A percentile compares a stretch with the other conserved stretches of the same genome.
These are phyloP conservation scores for Quercus agrifolia DNA, from an alignment of 306 rosid genomes.

Conservation along the genomic window DNA sequence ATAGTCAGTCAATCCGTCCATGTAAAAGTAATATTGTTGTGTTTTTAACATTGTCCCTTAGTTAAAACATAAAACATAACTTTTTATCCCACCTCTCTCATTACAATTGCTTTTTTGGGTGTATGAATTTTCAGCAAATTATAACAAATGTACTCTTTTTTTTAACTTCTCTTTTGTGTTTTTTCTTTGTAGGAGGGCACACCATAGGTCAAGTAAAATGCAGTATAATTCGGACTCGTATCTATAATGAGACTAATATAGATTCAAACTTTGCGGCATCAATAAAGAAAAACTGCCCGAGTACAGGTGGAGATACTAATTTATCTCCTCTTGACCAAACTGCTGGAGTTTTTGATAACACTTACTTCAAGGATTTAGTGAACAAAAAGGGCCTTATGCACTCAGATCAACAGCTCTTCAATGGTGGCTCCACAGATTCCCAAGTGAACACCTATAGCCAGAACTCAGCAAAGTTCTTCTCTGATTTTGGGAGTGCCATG, in stretches of 20 bases:
- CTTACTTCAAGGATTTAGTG: slow-evolving; percentile 26
- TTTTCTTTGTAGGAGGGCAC: slow-evolving; percentile 24
- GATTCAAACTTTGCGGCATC: slow-evolving; percentile 16
- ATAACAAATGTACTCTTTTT: not conserved
- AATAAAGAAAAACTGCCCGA: slow-evolving; percentile 25
- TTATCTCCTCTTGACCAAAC: slow-evolving; percentile 1
- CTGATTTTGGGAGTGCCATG: slow-evolving; percentile 47
- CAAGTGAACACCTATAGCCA: slow-evolving; percentile 27
- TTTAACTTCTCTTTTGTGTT: not conserved
- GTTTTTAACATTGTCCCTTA: no score
- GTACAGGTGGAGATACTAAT: slow-evolving; percentile 20
- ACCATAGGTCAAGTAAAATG: slow-evolving; percentile 37
- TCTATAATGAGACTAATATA: slow-evolving; percentile 38
- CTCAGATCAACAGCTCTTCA: slow-evolving; percentile 36
- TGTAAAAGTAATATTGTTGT: no score
- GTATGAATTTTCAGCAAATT: not conserved
- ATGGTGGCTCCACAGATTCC: slow-evolving; percentile 16
- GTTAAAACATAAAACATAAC: no score
- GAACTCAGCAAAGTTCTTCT: slow-evolving; percentile 12
- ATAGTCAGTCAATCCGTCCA: no score
- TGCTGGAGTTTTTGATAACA: not conserved
- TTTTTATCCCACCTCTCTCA: no score
- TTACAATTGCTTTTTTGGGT: no score
- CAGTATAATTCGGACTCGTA: slow-evolving; percentile 9
- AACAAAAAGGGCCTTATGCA: slow-evolving; percentile 11